A percentile compares a stretch with the other conserved stretches of the same genome.
Evolutionary conservation across 345 rosid species (phyloP).

Genomic region (Eucalyptus erythrocorys): DNA sequence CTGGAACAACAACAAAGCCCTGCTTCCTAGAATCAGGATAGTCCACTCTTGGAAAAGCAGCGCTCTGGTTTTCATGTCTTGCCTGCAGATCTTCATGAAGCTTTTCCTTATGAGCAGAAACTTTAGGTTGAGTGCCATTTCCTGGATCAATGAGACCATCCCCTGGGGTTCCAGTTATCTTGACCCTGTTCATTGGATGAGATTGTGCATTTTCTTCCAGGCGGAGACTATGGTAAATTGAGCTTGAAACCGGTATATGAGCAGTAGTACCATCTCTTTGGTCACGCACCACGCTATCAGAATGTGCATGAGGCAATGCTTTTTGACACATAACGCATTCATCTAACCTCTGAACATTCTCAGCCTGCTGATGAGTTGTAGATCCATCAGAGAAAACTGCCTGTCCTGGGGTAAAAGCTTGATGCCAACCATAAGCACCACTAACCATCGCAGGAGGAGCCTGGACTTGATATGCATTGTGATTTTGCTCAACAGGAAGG

Average conservation of each 20-base stretch:
- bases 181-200: slow-evolving; percentile 7
- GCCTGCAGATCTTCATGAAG: background rate
- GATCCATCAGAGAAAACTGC: slow-evolving; percentile 33
- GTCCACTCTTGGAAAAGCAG: background rate
- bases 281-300: slow-evolving; percentile 36
- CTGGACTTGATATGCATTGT: slow-evolving; percentile 22
- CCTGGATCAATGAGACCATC: slow-evolving; percentile 23
- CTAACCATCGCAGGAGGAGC: slow-evolving; percentile 20
- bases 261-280: slow-evolving; percentile 9
- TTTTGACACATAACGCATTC: slow-evolving; percentile 54
- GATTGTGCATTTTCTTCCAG: slow-evolving; percentile 17
- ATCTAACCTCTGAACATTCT: slow-evolving; percentile 24
- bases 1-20: slow-evolving; percentile 6
- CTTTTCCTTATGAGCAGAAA: slow-evolving; percentile 6
- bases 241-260: slow-evolving; percentile 6
- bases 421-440: slow-evolving; percentile 46
- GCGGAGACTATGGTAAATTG: slow-evolving; percentile 33
- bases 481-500: slow-evolving; percentile 40
- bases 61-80: slow-evolving; percentile 5
- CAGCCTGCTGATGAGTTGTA: slow-evolving; percentile 23
- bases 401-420: slow-evolving; percentile 21
- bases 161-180: slow-evolving; percentile 17
- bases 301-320: slow-evolving; percentile 64
- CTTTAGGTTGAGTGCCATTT: slow-evolving; percentile 7
- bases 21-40: slow-evolving; percentile 13